phyloP scores from a whole-genome alignment of 306 rosid species.

The Dryas alaskensis region DNA sequence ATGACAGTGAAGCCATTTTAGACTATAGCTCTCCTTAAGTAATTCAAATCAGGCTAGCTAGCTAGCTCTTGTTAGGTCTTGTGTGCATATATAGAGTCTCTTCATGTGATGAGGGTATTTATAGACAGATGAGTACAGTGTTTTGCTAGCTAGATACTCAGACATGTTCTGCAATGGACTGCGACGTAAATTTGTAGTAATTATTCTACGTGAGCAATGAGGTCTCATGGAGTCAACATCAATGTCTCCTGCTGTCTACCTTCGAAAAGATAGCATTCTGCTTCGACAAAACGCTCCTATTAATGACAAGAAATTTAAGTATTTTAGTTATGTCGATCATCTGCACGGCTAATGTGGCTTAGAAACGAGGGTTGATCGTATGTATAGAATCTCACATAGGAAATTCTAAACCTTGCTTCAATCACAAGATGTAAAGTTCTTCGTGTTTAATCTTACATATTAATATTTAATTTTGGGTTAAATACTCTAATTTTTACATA shows the following conservation, averaged over 20 bases:
- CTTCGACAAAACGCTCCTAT: not conserved
- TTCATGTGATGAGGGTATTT: slow-evolving; percentile 18
- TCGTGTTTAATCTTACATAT: too few species aligned
- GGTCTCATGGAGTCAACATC: slow-evolving; percentile 55
- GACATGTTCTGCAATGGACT: slow-evolving; percentile 30
- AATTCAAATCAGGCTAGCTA: not conserved
- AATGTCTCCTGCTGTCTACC: slow-evolving; percentile 53
- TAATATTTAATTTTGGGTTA: too few species aligned
- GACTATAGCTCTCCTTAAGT: too few species aligned
- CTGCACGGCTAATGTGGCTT: not conserved
- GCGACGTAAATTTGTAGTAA: slow-evolving; percentile 16
- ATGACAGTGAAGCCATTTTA: slow-evolving; percentile 35
- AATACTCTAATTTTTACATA: too few species aligned
- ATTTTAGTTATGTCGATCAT: not conserved
- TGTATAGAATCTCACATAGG: too few species aligned
- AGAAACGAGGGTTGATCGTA: too few species aligned
- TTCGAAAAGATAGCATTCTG: slow-evolving; percentile 23
- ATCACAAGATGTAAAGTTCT: too few species aligned
- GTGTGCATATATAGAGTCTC: not conserved
- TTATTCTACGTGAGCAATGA: slow-evolving; percentile 32
- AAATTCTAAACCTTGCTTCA: too few species aligned
- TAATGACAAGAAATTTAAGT: not conserved
- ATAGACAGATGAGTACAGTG: slow-evolving; percentile 10
- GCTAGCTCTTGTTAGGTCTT: not conserved
- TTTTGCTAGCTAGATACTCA: slow-evolving; percentile 13